A percentile compares a stretch with the other conserved stretches of the same genome.
Conservation (phyloP, 2,329 filamentous ascomycete genomes). For the Zymoseptoria passerinii region DNA sequence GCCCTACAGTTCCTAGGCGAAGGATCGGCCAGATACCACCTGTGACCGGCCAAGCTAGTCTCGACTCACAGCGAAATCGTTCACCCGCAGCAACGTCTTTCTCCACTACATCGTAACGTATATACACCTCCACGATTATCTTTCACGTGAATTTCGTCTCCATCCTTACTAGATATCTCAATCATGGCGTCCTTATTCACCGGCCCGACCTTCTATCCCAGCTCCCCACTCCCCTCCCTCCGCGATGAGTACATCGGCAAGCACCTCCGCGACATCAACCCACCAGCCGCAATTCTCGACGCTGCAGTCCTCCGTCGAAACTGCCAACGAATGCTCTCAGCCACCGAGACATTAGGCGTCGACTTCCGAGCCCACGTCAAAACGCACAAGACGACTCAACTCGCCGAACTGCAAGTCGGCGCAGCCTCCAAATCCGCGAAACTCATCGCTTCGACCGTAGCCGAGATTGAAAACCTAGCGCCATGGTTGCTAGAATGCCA, state of each 20-base stretch:
- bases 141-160: too few relatives aligned
- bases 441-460: constrained; percentile 65
- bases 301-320: constrained; percentile 57
- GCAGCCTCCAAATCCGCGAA: constrained; percentile 44
- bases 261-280: constrained; percentile 51
- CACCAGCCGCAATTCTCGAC: constrained; percentile 62
- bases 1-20: not conserved
- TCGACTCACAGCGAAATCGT: not conserved
- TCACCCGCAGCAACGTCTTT: not conserved
- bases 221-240: constrained; percentile 26
- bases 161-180: not conserved
- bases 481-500: constrained; percentile 54
- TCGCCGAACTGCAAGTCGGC: constrained; percentile 64
- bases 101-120: too few relatives aligned
- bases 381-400: constrained; percentile 68
- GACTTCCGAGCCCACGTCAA: constrained; percentile 72
- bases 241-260: constrained; percentile 49
- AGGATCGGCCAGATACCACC: not conserved
- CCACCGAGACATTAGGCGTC: constrained; percentile 50
- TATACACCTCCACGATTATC: too few relatives aligned
- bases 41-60: not conserved
- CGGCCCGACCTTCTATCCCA: constrained; percentile 26
- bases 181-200: constrained; percentile 3
- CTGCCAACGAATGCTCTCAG: constrained; percentile 62
- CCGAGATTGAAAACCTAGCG: constrained; percentile 60